These are phyloP conservation scores for Paragyromitra xinjiangensis DNA, from an alignment of 495 filamentous ascomycete species.

Conservation along the genomic window DNA sequence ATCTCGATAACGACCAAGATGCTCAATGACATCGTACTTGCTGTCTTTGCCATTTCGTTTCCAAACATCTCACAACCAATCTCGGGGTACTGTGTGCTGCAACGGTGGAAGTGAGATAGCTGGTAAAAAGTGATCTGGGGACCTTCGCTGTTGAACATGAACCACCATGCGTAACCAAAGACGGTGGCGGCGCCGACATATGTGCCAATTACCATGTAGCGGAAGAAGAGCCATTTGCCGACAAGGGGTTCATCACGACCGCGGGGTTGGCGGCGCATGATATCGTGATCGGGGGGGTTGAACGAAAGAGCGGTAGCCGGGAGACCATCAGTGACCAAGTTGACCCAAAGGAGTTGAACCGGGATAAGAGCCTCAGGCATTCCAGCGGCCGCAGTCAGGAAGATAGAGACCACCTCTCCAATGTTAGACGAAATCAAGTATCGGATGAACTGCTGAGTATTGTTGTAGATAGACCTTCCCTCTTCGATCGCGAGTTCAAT, in stretches of 20 bases:
- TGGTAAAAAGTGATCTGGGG: constrained; percentile 94
- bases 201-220: constrained; percentile 93
- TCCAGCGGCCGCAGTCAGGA: constrained; percentile 93
- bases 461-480: constrained; percentile 98
- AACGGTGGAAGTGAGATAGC: constrained; percentile 92
- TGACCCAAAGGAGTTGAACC: constrained; percentile 98
- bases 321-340: constrained; percentile 96
- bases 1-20: constrained; percentile 98
- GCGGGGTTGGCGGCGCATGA: constrained; percentile 90
- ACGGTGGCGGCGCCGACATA: constrained; percentile 97
- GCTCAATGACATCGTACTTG: constrained; percentile 91
- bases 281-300: constrained; percentile 96
- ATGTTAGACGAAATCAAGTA: constrained; percentile 99
- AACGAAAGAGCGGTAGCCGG: constrained; percentile 97
- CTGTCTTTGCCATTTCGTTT: constrained; percentile 87
- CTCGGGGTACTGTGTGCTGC: constrained; percentile 83
- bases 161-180: constrained; percentile 99
- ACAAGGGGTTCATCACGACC: constrained; percentile 93
- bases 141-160: constrained; percentile 92
- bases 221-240: constrained; percentile 94
- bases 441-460: constrained; percentile 99
- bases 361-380: constrained; percentile 99
- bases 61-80: constrained; percentile 95
- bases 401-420: constrained; percentile 99
- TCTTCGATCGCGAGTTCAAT: constrained; percentile 97